phyloP scores from a whole-genome alignment of 148 eudicot species.

The Vaccinium darrowii region DNA sequence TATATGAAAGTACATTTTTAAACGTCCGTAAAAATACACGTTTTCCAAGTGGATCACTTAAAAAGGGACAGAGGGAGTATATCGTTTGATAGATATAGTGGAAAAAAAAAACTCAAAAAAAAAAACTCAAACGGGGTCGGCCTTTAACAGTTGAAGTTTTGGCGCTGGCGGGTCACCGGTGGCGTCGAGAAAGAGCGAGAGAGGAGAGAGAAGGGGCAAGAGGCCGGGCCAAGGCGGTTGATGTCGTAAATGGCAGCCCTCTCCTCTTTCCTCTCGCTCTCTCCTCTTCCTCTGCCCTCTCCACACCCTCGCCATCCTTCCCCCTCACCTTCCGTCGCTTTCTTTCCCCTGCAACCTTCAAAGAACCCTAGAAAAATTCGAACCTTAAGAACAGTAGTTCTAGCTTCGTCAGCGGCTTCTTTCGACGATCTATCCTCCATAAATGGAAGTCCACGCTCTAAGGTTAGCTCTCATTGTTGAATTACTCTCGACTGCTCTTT shows the following conservation, averaged over 20 bases:
- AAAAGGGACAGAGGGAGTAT: too few relatives aligned
- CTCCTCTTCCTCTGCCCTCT: constrained; percentile 23
- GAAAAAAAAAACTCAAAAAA: too few relatives aligned
- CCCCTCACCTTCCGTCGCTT: constrained; percentile 4
- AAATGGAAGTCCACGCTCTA: constrained; percentile 32
- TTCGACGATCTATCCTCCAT: constrained; percentile 34
- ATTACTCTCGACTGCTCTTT: neutral
- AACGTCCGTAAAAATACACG: too few relatives aligned
- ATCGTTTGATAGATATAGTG: too few relatives aligned
- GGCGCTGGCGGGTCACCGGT: neutral
- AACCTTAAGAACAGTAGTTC: constrained; percentile 26
- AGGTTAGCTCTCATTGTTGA: constrained; percentile 31
- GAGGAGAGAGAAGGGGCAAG: constrained; percentile 17
- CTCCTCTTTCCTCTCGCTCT: constrained; percentile 29
- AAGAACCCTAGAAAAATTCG: constrained; percentile 22
- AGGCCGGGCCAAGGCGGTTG: neutral
- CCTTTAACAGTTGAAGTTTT: neutral
- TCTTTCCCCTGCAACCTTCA: constrained; percentile 22
- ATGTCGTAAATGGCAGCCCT: constrained; percentile 36
- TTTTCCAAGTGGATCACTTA: too few relatives aligned
- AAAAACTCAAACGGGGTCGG: too few relatives aligned
- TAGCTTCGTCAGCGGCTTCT: constrained; percentile 39
- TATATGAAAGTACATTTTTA: too few relatives aligned
- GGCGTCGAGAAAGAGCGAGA: neutral
- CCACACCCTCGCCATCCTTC: neutral